Evolutionary conservation across 164 flowering plant genomes (phyloP).

Genomic region (Kalanchoe fedtschenkoi): DNA sequence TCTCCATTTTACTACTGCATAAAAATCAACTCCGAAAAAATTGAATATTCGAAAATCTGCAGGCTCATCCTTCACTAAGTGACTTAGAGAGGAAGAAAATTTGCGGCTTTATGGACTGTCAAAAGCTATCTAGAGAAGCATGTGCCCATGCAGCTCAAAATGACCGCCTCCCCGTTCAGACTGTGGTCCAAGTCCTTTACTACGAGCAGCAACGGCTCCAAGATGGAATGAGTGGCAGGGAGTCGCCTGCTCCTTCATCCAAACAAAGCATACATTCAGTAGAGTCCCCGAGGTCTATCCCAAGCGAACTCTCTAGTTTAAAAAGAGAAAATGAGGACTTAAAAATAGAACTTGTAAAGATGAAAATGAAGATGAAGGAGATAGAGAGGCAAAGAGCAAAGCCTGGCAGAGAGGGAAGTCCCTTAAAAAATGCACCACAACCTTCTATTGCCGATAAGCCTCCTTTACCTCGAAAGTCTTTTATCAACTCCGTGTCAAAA

Average conservation of each 20-base stretch:
- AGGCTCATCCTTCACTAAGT: slow-evolving; percentile 38
- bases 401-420: not conserved
- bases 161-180: slow-evolving; percentile 5
- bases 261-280: not conserved
- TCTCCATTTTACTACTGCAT: not conserved
- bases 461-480: slow-evolving; percentile 63
- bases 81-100: slow-evolving; percentile 5
- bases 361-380: slow-evolving; percentile 9
- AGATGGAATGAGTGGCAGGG: slow-evolving; percentile 2
- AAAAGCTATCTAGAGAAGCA: slow-evolving; percentile 1
- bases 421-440: not conserved
- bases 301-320: not conserved
- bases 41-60: not conserved
- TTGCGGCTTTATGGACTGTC: slow-evolving; percentile 4
- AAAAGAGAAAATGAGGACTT: slow-evolving; percentile 7
- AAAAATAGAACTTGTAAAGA: not conserved
- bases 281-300: not conserved
- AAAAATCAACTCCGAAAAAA: not conserved
- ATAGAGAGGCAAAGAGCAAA: not conserved
- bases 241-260: not conserved
- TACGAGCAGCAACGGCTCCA: slow-evolving; percentile 6
- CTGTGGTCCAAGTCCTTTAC: slow-evolving; percentile 4
- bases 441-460: slow-evolving; percentile 47
- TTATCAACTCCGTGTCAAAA: slow-evolving; percentile 62
- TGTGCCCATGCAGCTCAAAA: slow-evolving; percentile 5